Evolutionary conservation across 441 rosid genomes (phyloP).

Genomic region (Pelargonium citronellum): DNA sequence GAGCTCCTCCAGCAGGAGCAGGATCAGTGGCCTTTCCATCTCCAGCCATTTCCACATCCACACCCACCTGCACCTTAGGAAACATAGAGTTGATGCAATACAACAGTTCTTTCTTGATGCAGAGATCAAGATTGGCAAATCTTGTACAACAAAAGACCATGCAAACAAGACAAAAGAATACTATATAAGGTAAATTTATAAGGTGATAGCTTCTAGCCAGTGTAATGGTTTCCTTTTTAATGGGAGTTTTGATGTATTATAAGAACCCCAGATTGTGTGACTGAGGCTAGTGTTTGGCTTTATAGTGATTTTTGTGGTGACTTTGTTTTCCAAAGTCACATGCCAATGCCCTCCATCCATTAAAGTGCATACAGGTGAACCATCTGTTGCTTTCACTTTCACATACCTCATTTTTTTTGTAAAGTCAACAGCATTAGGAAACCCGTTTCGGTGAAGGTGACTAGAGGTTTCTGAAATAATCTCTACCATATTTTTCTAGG

Average conservation of each 20-base stretch:
- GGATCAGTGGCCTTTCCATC: background rate
- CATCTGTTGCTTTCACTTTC: constrained; percentile 7
- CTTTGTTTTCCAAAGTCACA: background rate
- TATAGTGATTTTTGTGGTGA: background rate
- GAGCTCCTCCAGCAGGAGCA: background rate
- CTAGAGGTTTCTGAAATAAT: constrained; percentile 1
- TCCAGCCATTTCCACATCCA: constrained; percentile 4
- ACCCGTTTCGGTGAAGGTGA: constrained; percentile 6
- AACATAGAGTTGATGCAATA: background rate
- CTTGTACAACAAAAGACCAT: background rate
- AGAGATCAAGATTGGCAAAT: background rate
- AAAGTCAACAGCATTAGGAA: constrained; percentile 7
- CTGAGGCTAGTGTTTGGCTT: background rate
- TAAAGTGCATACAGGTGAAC: background rate
- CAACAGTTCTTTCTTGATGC: background rate
- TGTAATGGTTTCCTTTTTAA: background rate
- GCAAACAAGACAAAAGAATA: background rate
- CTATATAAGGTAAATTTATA: background rate
- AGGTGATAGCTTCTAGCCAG: background rate
- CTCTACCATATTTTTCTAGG: background rate
- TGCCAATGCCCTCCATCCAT: background rate
- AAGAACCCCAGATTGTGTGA: constrained; percentile 1
- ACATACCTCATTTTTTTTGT: background rate
- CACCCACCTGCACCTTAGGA: constrained; percentile 6
- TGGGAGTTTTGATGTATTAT: background rate